phyloP scores from a whole-genome alignment of 2,329 filamentous ascomycete genomes.

The Alternaria viburni region DNA sequence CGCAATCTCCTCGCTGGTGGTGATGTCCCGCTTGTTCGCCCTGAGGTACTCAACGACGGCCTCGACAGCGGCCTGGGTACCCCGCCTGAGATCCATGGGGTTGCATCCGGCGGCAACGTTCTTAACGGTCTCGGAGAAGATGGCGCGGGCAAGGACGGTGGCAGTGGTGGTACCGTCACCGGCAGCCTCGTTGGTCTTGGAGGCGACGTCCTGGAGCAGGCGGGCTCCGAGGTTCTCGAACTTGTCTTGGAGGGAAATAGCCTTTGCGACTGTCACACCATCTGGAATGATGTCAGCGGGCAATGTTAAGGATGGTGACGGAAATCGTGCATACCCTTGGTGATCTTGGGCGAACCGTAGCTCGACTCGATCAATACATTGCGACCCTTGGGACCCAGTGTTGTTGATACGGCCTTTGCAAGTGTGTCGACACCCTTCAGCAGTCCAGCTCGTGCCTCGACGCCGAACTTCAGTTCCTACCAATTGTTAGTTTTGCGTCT shows the following conservation, averaged over 20 bases:
- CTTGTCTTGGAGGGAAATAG: conserved; percentile 94
- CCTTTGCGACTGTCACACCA: conserved; percentile 68
- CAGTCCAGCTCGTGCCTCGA: conserved; percentile 87
- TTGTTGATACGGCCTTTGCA: conserved; percentile 93
- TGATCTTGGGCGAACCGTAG: conserved; percentile 99
- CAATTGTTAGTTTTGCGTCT: conserved; percentile 6
- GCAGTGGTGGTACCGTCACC: conserved; percentile 99
- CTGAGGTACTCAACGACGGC: conserved; percentile 93
- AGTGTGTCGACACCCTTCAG: conserved; percentile 96
- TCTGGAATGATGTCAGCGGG: conserved; percentile 45
- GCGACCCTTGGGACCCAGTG: conserved; percentile 95
- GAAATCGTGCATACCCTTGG: conserved; percentile 73
- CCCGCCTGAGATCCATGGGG: conserved; percentile 97
- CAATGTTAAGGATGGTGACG: not conserved
- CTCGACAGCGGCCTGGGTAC: conserved; percentile 95
- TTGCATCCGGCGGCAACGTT: conserved; percentile 99
- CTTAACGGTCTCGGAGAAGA: conserved; percentile 99
- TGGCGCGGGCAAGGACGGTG: conserved; percentile 93
- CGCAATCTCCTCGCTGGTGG: conserved; percentile 93
- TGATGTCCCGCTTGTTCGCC: conserved; percentile 97
- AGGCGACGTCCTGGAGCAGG: conserved; percentile 95
- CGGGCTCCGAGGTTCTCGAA: conserved; percentile 99
- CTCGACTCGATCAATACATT: conserved; percentile 98
- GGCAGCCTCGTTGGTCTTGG: conserved; percentile 98
- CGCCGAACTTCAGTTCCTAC: conserved; percentile 97